Percentiles rank a stretch among this genome's conserved stretches.
Evolutionary conservation across 495 filamentous ascomycete genomes (phyloP).

Genomic region (Aspergillus affinis): DNA sequence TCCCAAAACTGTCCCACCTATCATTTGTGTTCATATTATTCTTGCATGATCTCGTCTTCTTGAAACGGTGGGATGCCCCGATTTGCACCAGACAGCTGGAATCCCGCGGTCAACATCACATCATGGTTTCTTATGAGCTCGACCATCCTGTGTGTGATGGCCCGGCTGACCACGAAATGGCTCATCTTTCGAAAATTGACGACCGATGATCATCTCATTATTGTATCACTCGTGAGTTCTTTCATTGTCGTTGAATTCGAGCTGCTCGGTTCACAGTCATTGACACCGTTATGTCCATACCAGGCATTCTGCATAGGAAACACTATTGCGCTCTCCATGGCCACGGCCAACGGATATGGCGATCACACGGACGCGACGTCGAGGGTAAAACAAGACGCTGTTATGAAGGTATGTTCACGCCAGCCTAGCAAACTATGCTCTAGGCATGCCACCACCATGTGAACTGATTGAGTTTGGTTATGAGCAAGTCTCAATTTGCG

Average conservation of each 20-base stretch:
- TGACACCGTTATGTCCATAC: not conserved
- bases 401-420: constrained; percentile 27
- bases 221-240: constrained; percentile 19
- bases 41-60: too few species aligned
- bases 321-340: constrained; percentile 25
- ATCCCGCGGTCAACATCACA: constrained; percentile 29
- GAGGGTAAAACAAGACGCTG: constrained; percentile 14
- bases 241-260: not conserved
- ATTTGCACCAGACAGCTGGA: constrained; percentile 21
- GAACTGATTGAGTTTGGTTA: constrained; percentile 3
- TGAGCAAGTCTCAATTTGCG: constrained; percentile 24
- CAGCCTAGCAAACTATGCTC: not conserved
- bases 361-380: constrained; percentile 21
- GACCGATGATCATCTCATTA: constrained; percentile 20
- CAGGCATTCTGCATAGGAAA: constrained; percentile 26
- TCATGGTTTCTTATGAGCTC: constrained; percentile 26
- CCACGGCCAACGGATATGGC: constrained; percentile 30
- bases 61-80: constrained; percentile 8
- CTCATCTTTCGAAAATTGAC: constrained; percentile 22
- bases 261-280: not conserved
- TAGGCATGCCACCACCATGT: not conserved
- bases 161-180: constrained; percentile 29
- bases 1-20: not conserved
- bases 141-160: constrained; percentile 22
- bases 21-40: too few species aligned